Base-by-base conservation (phyloP, 2,329 filamentous ascomycete genomes). In the Curvularia verruculosa region DNA sequence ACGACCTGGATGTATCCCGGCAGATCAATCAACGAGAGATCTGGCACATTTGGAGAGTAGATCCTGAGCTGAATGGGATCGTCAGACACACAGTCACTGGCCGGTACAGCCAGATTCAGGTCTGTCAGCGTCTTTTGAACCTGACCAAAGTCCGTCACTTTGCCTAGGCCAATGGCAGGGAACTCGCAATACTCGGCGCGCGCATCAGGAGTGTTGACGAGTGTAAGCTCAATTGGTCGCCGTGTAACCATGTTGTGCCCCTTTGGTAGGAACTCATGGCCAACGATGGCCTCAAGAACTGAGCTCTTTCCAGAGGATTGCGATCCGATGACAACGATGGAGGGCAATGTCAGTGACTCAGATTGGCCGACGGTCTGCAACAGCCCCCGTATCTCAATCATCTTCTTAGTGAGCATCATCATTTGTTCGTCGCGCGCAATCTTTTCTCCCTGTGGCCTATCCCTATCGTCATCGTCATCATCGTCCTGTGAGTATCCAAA, bases 241-340 rank as follows among this genome's bases (percentile, higher is more conserved):
- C 96, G 85, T 8, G 95, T 99, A 48, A 99, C 95, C 95, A 99
- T 99, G 71, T 99, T 99, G 40, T 89, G 88, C n/a, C 95, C 95
- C 77, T 99, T 99, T 5, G 95, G 96, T 44, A 99, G 80, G 66
- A 99, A 99, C 69, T 99, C 95, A 72, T 99, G 95, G 5, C 95
- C 96, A 52, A 99, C 96, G 59, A 99, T 96, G 19, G 95, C 91
- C 76, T 99, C 95, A 46, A 99, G 77, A 1, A 99, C 95, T 1
- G 95, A 99, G 72, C 94, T 98, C 80, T 99, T 99, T 39, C 95
- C 95, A 0, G 95, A 98, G 0, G 95, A 99, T 75, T 99, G 95
- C 2, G 95, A 99, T 23, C 95, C 95, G 67, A 99, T 97, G 36
- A 99, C 95, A n/a, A 99, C 95, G 56, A 99, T 99, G 0, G 96